phyloP scores from a whole-genome alignment of 2,329 filamentous ascomycete genomes.

The Pseudogymnoascus sp. region DNA sequence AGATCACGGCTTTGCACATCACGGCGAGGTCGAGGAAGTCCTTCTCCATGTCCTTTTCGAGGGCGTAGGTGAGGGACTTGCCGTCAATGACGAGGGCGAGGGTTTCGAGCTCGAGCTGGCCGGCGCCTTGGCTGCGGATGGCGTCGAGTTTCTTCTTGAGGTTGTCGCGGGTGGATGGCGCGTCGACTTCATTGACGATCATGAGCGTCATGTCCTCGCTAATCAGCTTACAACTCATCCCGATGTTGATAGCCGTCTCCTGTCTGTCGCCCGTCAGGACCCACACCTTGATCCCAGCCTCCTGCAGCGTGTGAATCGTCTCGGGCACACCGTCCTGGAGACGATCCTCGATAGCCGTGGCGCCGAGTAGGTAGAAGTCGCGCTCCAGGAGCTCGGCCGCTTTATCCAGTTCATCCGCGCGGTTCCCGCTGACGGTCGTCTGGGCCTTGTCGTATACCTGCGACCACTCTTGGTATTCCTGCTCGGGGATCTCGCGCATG shows the following conservation, averaged over 20 bases:
- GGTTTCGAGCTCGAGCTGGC: constrained; percentile 71
- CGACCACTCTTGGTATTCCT: constrained; percentile 82
- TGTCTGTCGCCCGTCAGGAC: constrained; percentile 95
- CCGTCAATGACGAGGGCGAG: constrained; percentile 92
- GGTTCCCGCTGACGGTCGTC: constrained; percentile 85
- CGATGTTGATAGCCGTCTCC: constrained; percentile 98
- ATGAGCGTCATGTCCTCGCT: constrained; percentile 98
- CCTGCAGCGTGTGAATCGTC: constrained; percentile 93
- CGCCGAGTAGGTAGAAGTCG: constrained; percentile 82
- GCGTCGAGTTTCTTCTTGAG: constrained; percentile 89
- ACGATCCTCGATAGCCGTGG: constrained; percentile 94
- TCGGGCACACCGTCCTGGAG: constrained; percentile 96
- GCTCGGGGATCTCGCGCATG: constrained; percentile 84
- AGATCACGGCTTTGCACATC: constrained; percentile 98
- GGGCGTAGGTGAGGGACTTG: constrained; percentile 84
- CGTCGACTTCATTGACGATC: constrained; percentile 86
- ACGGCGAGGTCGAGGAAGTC: constrained; percentile 86
- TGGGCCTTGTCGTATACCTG: constrained; percentile 78
- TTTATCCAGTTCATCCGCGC: constrained; percentile 92
- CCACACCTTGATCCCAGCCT: constrained; percentile 97
- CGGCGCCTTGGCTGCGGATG: constrained; percentile 72
- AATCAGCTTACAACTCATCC: constrained; percentile 98
- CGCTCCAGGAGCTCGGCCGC: constrained; percentile 92
- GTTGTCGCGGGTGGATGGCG: constrained; percentile 74
- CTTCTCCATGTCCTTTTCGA: constrained; percentile 91